Evolutionary conservation across 140 eudicot species (phyloP), one percentile per base, ranked within the genome.

Genomic region (Erigeron philadelphicus): DNA sequence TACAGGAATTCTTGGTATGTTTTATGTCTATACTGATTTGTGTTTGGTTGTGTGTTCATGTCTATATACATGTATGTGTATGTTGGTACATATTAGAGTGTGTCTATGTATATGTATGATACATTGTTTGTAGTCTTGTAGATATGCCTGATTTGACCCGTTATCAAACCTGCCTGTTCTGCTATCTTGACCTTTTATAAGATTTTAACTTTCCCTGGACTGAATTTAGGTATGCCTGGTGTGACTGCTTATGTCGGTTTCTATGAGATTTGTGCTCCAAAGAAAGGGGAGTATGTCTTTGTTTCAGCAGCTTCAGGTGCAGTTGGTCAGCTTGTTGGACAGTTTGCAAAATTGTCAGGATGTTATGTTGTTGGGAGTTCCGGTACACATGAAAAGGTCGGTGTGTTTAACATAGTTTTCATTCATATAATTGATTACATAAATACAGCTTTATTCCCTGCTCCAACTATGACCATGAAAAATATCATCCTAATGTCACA

Each of bases 311-410:
- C 96, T 61, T 82, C 94, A 4, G 96, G 96, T 3, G 95, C 96
- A 9, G 90, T 89, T 42, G 96, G 96, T 58, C 96, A 88, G 72
- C 90, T 88, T 21, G 96, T 86, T 65, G 96, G 96, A 17, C 96
- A 88, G 75, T 82, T 88, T 67, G 96, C 96, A 16, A 88, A 86
- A 80, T 49, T 86, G 78, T 5, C 67, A 8, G 96, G 96, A 16
- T 89, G 96, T 70, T 84, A 86, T 52, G 96, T 89, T 80, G 95
- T 89, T 44, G 96, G 96, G 56, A 86, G 90, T 78, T 90, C 96
- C 23, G 96, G 96, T 43, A 77, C 74, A 75, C 84, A 86, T 60
- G 86, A 86, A 64, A 88, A 88, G 91, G 95, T 84, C 11, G 3
- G 50, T 15, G 49, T 40, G 46, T 61, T 9, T 13, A 58, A 44